Evolutionary conservation across 768 basidiomycete species (phyloP), one percentile per base, ranked within the genome.

Genomic region (Xerocomus brunneocitrinus): DNA sequence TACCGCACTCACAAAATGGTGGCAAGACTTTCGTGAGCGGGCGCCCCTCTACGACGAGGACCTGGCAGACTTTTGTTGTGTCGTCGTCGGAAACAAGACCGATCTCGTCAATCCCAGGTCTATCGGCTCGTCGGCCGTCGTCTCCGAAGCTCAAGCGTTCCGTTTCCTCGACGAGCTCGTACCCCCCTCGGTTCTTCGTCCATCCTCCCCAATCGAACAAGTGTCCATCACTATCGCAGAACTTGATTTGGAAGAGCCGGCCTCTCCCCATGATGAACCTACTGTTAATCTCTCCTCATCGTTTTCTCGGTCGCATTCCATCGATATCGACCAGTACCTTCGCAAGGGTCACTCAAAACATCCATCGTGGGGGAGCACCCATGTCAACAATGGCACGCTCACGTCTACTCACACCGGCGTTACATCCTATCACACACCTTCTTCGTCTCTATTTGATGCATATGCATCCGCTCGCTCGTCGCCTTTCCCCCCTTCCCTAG

Each of bases 51-150:
- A 71, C 3, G 86, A 89, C 32, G 84, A 80, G 47, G 83, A 85
- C 30, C 59, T 77, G 30, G 73, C 75, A 43, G 78, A 79, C 32
- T 89, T 82, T 60, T 91, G 89, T 58, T 83, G 82, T 51, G 82
- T 87, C 22, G 80, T 89, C 6, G 85, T 77, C 8, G 82, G 91
- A 47, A 91, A 91, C 68, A 93, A 93, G 73, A 76, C 79, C 6
- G 90, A 93, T 67, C 65, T 87, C 35, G 59, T 72, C 0, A 35
- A 25, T 28, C 19, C 61, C 1, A 43, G 43, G 3, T 22, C 19
- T 6, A 30, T 44, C 6, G 67, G 65, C 10, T 57, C 54, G 22
- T 59, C 55, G 42, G 63, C 59, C 43, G 52, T 50, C 46, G 50
- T 76, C 58, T 62, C 73, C 49, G 71, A 76, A 54, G 59, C 58